Base-by-base conservation (phyloP, 768 basidiomycete genomes). In the Suillus clintonianus region DNA sequence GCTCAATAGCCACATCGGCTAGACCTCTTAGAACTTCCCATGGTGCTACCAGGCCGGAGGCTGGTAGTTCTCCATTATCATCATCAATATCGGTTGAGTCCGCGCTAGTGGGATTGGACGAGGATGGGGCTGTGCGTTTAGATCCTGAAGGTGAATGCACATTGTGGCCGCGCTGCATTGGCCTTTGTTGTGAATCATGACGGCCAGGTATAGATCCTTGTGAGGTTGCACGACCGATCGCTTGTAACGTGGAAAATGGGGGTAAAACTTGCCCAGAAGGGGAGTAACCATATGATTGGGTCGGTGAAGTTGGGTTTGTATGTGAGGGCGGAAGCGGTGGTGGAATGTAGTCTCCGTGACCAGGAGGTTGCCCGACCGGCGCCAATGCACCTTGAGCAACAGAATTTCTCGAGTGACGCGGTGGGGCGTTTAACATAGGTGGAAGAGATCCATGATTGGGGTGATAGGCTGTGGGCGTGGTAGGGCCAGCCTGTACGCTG, bases 81-180 rank as follows among this genome's bases (percentile, higher is more conserved):
- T 92, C 92, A 57, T 94, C 94, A n/a, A 86, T 74, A 70, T 94
- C 93, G 42, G 92, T 91, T 1, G 92, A 92, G 74, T 94, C 88
- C 13, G 90, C 87, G 66, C 90, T 93, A 10, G 89, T 87, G 64
- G 87, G 84, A 68, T 85, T 87, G 2, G 91, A 91, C 15, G 86
- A 82, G 4, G 83, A 78, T 14, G 86, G 84, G 39, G 85, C 84
- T 36, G 83, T 80, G 67, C 90, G 82, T 76, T 91, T 92, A 62
- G 84, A 77, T 34, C 81, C 80, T 45, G 82, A 75, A 32, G 69
- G 68, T 3, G 64, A 63, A 10, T 78, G 64, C 45, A 67, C 59
- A 34, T 68, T 71, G 67, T 79, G 77, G 66, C 75, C 55, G 39
- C 55, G 56, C 69, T 67, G 68, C 72, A 65, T 48, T 62, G 59